Conservation (phyloP, 768 basidiomycete species). For the Amanita subjunquillea region DNA sequence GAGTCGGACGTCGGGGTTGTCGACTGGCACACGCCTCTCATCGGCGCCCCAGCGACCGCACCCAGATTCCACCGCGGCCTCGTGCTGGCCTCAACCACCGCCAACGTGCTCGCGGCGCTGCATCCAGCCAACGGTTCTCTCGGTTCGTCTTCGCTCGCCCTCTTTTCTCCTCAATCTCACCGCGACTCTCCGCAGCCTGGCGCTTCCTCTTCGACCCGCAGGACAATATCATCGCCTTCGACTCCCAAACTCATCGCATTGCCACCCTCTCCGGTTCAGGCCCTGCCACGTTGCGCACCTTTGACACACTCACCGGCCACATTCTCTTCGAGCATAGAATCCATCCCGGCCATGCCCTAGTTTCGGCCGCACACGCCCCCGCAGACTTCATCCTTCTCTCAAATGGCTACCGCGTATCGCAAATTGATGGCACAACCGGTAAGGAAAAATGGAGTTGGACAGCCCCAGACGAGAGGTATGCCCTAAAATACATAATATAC, state of each 20-base stretch:
- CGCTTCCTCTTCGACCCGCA: slow-evolving; percentile 62
- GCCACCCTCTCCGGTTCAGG: slow-evolving; percentile 69
- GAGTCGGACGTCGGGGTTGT: slow-evolving; percentile 71
- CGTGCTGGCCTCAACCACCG: slow-evolving; percentile 56
- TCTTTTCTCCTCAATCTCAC: not conserved
- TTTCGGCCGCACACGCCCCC: slow-evolving; percentile 15
- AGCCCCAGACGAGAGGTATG: slow-evolving; percentile 59
- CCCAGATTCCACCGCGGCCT: slow-evolving; percentile 53
- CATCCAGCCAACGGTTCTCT: slow-evolving; percentile 58
- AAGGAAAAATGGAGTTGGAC: slow-evolving; percentile 61
- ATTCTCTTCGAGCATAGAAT: slow-evolving; percentile 58
- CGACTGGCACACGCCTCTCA: slow-evolving; percentile 78
- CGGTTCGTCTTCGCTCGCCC: slow-evolving; percentile 29
- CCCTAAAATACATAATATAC: slow-evolving; percentile 4
- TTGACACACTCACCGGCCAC: slow-evolving; percentile 54
- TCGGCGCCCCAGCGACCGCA: slow-evolving; percentile 49
- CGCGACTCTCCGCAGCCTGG: slow-evolving; percentile 46
- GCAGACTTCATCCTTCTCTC: slow-evolving; percentile 40
- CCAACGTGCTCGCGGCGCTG: slow-evolving; percentile 72
- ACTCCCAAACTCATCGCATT: slow-evolving; percentile 38
- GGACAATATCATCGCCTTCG: slow-evolving; percentile 61
- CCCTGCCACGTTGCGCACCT: slow-evolving; percentile 57
- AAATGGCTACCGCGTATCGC: slow-evolving; percentile 48
- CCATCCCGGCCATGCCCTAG: slow-evolving; percentile 46
- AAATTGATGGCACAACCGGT: slow-evolving; percentile 41